Percentiles rank a stretch among this genome's conserved stretches.
Conservation (phyloP, 192 early-diverging fungal genomes). For the Coemansia sp. region DNA sequence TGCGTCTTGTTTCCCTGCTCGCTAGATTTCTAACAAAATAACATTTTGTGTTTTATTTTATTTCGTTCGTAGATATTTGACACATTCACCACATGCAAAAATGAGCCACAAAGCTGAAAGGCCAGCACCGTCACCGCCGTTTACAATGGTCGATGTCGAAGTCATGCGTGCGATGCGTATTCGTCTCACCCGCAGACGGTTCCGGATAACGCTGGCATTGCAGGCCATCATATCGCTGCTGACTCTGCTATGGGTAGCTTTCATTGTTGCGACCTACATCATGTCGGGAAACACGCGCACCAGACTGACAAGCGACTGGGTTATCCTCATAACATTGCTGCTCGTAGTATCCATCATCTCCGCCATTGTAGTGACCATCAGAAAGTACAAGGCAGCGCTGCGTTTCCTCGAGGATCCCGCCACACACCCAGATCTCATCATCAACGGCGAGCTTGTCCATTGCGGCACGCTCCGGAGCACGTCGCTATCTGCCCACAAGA, state of each 20-base stretch:
- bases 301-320: constrained; percentile 48
- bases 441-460: constrained; percentile 30
- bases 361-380: constrained; percentile 37
- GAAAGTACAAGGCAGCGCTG: constrained; percentile 33
- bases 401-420: constrained; percentile 43
- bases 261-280: constrained; percentile 25
- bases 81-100: not conserved
- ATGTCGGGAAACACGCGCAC: constrained; percentile 15
- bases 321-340: constrained; percentile 41
- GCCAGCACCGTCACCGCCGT: constrained; percentile 36
- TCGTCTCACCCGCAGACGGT: constrained; percentile 46
- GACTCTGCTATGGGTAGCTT: constrained; percentile 36
- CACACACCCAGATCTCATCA: constrained; percentile 48
- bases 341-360: constrained; percentile 33
- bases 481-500: constrained; percentile 7
- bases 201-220: constrained; percentile 28
- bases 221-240: constrained; percentile 33
- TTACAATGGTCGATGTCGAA: constrained; percentile 48
- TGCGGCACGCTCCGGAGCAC: constrained; percentile 13
- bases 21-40: not conserved
- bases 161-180: constrained; percentile 54
- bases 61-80: not conserved
- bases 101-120: constrained; percentile 23
- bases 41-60: not conserved
- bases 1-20: not conserved